Evolutionary conservation across 148 eudicot species (phyloP), one percentile per base, ranked within the genome.

Genomic region (Fagopyrum homotropicum): DNA sequence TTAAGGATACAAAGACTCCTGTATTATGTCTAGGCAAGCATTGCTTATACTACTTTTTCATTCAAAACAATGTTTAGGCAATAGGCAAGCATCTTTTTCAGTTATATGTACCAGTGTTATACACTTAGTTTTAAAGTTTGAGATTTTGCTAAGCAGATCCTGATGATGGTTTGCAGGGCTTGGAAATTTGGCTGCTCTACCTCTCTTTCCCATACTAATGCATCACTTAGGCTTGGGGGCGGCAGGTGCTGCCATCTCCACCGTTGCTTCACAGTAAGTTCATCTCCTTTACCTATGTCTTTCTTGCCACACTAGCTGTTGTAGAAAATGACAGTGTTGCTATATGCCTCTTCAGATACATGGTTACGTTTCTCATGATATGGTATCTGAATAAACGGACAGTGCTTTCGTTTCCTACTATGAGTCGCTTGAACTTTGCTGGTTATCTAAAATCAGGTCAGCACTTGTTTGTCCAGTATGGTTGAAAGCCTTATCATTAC

Each of bases 1-100:
- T 94, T 73, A 94, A 94, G 90, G 98, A 94, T 81, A 94, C 97
- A 60, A 94, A 91, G 80, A 94, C 98, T 77, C 98, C 98, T 63
- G 92, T 94, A 47, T 84, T 84, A 71, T 94, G 98, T 80, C 76
- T 92, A 85, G 98, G 98, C 80, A 87, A 78, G 89, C 82, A 60
- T 74, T 4, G 11, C 44, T 30, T 40, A 15, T 35, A 35, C 17
- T 40, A 61, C 2, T 57, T 57, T 8, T 17, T 15, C 6, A n/a
- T 52, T 12, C 56, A 14, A 52, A 52, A 52, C 11, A 2, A 52
- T 54, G 57, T 22, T 22, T 22, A 22, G 26, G 26, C 26, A 22
- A 22, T 22, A 22, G 26, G 26, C 26, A 22, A 22, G 26, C 26
- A 22, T 22, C 26, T 22, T 22, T 22, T 22, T 22, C 26, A 22